Evolutionary conservation across 163 green algal genomes (phyloP), one percentile per base, ranked within the genome.

Genomic region (Chloromonas sp.): DNA sequence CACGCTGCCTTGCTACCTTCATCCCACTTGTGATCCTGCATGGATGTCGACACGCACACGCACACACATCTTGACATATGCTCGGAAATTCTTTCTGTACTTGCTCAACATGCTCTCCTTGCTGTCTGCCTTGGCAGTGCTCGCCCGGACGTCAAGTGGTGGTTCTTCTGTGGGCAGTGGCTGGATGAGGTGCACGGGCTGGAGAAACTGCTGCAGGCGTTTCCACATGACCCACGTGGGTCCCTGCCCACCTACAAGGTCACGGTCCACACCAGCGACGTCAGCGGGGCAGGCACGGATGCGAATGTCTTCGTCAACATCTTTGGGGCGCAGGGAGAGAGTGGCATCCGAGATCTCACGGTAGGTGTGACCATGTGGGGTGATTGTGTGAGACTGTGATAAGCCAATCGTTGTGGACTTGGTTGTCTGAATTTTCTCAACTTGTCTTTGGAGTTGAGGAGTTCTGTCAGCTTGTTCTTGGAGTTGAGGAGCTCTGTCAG

Each of bases 301-400:
- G 89, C 87, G 36, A 87, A 90, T 60, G 90, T 95, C 59, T 92
- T 88, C 80, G 36, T 92, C 58, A 88, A 94, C 83, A 83, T 94
- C 60, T 78, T 85, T 36, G 87, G 90, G 15, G 60, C 60, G 0
- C 59, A 82, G 0, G 82, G 82, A 0, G 82, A 78, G 70, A 89
- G 86, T 70, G 86, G 88, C 3, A 14, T 66, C 8, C 71, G 86
- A 2, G 84, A 89, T 77, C 88, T 91, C 82, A 81, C 58, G 82
- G 62, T 83, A 60, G 60, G 58, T 14, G 74, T 59, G 13, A 76
- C 8, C 66, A 76, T 36, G 36, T 36, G 36, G 36, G 36, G 36
- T 36, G 36, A 36, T 36, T 36, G 36, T 36, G 36, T 36, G 36
- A 36, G 36, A 36, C 36, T 36, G 36, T 36, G 36, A 36, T 36